Base-by-base conservation (phyloP, 352 stramenopile genomes). In the Phytophthora hybrid region DNA sequence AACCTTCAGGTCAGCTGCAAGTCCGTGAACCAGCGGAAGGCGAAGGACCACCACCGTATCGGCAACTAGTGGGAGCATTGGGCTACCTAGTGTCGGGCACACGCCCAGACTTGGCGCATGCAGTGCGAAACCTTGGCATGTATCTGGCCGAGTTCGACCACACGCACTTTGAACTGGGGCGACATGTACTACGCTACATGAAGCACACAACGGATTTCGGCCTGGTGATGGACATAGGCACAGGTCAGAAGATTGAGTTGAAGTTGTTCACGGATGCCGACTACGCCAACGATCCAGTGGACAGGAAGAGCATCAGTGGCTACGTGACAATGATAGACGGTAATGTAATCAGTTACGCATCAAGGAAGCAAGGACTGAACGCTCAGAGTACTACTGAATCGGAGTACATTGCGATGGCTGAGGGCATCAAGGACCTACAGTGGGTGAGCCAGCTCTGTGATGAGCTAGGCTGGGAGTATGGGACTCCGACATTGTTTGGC, bases 391-490 rank as follows among this genome's bases (percentile, higher is more conserved):
- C 52, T 18, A 78, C 66, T 3, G 73, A 83, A 39, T 59, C 73
- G 0, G 73, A 76, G 44, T 84, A 81, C 18, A 44, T 77, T 18
- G 68, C 68, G 0, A 80, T 81, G 71, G 23, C 37, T 44, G 77
- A 41, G 34, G 34, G 34, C 34, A 5, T 41, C 34, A 81, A 66
- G 8, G 70, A 84, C 34, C 5, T 80, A 0, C 21, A 73, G 49
- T 81, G 71, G 66, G 26, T 80, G 21, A 54, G 23, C 5, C 46
- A 62, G 44, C 29, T 66, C 2, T 67, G 66, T 47, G 37, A 66
- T 44, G 66, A 67, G 51, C 26, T 73, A 18, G 26, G 57, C 23
- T 26, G 23, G 23, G 23, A 26, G 23, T 26, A 26, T 26, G 23
- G 23, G 23, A 26, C 23, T 26, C 1, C 23, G 23, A 26, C 23